phyloP scores from a whole-genome alignment of 106 monocot genomes.

The Gastrodia elata region DNA sequence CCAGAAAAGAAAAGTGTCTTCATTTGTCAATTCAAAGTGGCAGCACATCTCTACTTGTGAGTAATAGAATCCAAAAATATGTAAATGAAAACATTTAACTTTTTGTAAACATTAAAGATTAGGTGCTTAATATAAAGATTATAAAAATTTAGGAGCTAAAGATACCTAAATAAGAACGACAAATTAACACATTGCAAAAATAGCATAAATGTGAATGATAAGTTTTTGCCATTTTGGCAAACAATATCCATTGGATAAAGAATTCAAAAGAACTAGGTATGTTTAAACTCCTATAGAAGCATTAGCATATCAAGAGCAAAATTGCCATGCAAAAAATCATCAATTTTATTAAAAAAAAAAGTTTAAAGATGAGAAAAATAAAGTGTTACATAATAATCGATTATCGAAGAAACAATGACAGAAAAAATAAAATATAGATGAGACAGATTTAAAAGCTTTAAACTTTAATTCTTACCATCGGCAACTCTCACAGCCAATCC shows the following conservation, averaged over 20 bases:
- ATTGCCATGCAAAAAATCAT: background rate
- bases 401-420: background rate
- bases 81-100: no score
- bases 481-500: slow-evolving; percentile 76
- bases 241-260: background rate
- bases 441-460: background rate
- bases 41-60: no score
- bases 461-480: slow-evolving; percentile 31
- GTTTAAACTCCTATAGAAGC: background rate
- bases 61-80: no score
- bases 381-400: background rate
- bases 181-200: background rate
- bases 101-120: no score
- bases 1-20: no score
- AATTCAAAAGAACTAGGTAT: background rate
- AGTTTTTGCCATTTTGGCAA: background rate
- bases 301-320: background rate
- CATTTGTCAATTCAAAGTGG: no score
- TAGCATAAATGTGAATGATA: background rate
- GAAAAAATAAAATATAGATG: background rate
- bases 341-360: background rate
- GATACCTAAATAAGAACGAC: no score
- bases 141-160: no score
- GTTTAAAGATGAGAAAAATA: background rate
- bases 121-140: no score